phyloP scores from a whole-genome alignment of 2,329 filamentous ascomycete species.

The Pyrenochaeta sp. region DNA sequence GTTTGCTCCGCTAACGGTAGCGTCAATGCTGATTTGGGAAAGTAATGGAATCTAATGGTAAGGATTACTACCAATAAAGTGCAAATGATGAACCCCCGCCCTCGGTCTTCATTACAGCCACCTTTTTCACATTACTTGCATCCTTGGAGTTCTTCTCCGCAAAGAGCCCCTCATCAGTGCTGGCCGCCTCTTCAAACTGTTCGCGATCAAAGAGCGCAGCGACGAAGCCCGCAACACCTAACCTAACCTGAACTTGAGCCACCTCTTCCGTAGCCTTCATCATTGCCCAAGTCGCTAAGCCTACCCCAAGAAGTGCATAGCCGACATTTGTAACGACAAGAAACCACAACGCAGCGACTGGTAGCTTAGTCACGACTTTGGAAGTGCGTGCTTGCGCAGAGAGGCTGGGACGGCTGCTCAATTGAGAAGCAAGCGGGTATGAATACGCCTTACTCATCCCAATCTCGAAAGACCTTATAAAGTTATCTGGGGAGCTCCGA shows the following conservation, averaged over 20 bases:
- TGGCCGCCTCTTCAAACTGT: background rate
- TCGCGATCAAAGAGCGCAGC: conserved; percentile 17
- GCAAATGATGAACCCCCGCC: too few species aligned
- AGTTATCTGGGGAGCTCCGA: conserved; percentile 6
- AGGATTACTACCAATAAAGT: too few species aligned
- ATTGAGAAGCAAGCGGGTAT: conserved; percentile 11
- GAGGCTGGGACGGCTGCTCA: background rate
- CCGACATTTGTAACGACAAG: conserved; percentile 20
- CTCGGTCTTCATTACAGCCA: too few species aligned
- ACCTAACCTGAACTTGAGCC: conserved; percentile 16
- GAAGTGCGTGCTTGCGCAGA: conserved; percentile 12
- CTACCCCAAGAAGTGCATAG: conserved; percentile 12
- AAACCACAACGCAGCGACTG: conserved; percentile 19
- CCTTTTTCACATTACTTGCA: too few species aligned
- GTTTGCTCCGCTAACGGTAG: too few species aligned
- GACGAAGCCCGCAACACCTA: conserved; percentile 16
- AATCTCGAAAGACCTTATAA: conserved; percentile 12
- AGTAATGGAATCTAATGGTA: too few species aligned
- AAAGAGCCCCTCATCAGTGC: background rate
- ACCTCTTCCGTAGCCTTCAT: conserved; percentile 7
- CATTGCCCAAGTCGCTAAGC: conserved; percentile 14
- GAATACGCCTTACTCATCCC: conserved; percentile 18
- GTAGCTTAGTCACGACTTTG: conserved; percentile 20
- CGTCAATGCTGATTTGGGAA: too few species aligned
- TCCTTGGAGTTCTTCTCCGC: too few species aligned